Conservation (phyloP, 2,329 filamentous ascomycete species). For the Decorospora gaudefroyi region DNA sequence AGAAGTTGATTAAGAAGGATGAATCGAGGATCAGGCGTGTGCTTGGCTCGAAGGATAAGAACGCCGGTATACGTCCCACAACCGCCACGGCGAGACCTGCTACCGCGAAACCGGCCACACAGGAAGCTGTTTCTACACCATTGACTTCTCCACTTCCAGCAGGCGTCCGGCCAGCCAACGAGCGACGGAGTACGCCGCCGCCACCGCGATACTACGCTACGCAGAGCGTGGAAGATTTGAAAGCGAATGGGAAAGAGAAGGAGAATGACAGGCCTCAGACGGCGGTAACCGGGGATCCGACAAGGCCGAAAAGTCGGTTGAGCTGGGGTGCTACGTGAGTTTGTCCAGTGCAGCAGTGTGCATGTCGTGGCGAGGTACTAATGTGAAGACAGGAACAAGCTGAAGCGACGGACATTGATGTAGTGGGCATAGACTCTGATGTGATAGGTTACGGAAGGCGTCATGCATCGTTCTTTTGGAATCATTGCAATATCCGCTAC, state of each 20-base stretch:
- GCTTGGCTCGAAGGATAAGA: slow-evolving; percentile 10
- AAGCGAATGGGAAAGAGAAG: not conserved
- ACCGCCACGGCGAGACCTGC: slow-evolving; percentile 3
- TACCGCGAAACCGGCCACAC: not conserved
- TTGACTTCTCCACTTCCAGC: slow-evolving; percentile 1
- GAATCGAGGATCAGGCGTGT: slow-evolving; percentile 7
- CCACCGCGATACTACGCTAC: slow-evolving; percentile 25
- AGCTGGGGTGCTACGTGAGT: slow-evolving; percentile 35
- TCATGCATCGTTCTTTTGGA: too few relatives aligned
- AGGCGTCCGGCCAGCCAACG: not conserved
- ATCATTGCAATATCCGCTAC: too few relatives aligned
- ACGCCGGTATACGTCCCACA: slow-evolving; percentile 4
- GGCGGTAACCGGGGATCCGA: slow-evolving; percentile 3
- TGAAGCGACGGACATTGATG: slow-evolving; percentile 22
- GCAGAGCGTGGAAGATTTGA: slow-evolving; percentile 1
- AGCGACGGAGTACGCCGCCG: not conserved
- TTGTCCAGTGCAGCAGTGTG: not conserved
- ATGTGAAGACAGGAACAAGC: slow-evolving; percentile 14
- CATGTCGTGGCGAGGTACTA: not conserved
- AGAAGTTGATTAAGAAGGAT: not conserved
- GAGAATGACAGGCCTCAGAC: slow-evolving; percentile 13
- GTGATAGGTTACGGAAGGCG: too few relatives aligned
- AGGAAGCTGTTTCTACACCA: not conserved
- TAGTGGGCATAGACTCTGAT: too few relatives aligned
- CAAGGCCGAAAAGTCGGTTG: slow-evolving; percentile 19